These are phyloP conservation scores for Triticum turgidum DNA, from an alignment of 176 grass and related monocot genomes.

Conservation along the genomic window DNA sequence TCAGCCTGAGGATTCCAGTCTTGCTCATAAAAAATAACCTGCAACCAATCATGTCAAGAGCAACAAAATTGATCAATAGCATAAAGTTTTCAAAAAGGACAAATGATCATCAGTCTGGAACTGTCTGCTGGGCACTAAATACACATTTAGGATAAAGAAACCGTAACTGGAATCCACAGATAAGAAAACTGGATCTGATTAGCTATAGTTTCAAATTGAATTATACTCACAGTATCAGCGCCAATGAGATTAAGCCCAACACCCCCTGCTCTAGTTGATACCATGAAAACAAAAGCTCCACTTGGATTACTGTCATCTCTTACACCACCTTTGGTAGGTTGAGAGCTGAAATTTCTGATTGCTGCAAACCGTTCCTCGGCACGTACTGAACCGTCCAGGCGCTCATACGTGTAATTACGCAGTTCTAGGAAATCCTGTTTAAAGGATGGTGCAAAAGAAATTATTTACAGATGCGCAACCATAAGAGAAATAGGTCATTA, in stretches of 20 bases:
- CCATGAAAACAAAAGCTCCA: slow-evolving; percentile 93
- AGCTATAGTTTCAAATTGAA: slow-evolving; percentile 35
- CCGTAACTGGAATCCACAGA: neutral
- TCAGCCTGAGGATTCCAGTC: slow-evolving; percentile 99
- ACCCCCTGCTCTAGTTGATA: slow-evolving; percentile 95
- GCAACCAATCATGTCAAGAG: slow-evolving; percentile 18
- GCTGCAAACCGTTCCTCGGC: slow-evolving; percentile 93
- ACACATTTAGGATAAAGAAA: slow-evolving; percentile 21
- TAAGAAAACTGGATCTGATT: slow-evolving; percentile 2
- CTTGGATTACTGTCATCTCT: slow-evolving; percentile 50
- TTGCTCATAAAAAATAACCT: slow-evolving; percentile 99
- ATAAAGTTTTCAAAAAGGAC: slow-evolving; percentile 19
- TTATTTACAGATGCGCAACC: neutral
- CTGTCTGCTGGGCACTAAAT: slow-evolving; percentile 7
- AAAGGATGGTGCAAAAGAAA: neutral
- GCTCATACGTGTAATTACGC: slow-evolving; percentile 84
- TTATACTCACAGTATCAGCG: slow-evolving; percentile 91
- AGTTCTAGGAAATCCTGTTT: slow-evolving; percentile 92
- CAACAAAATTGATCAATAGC: slow-evolving; percentile 18
- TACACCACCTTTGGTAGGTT: slow-evolving; percentile 36
- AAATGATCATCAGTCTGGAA: slow-evolving; percentile 11
- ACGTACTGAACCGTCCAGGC: slow-evolving; percentile 92
- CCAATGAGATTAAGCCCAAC: slow-evolving; percentile 97
- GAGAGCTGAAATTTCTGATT: slow-evolving; percentile 83
- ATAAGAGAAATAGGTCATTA: slow-evolving; percentile 5